Conservation (phyloP, 164 flowering plant species). For the Tetracentron sinense region DNA sequence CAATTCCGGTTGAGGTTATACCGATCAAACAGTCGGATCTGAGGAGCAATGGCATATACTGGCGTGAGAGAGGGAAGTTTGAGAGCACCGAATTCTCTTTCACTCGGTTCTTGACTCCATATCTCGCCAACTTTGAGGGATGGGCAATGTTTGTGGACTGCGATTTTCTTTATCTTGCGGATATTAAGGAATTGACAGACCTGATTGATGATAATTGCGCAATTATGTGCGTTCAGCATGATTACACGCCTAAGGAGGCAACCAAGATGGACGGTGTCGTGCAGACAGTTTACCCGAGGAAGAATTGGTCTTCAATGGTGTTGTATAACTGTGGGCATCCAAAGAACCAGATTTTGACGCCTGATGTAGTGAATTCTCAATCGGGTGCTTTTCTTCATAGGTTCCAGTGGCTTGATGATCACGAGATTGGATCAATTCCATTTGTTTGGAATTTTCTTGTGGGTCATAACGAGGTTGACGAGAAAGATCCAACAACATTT, state of each 20-base stretch:
- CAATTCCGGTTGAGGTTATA: constrained; percentile 67
- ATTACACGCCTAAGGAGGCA: constrained; percentile 83
- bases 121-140: constrained; percentile 65
- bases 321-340: constrained; percentile 87
- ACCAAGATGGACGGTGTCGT: constrained; percentile 95
- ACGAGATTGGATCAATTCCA: constrained; percentile 79
- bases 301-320: constrained; percentile 98
- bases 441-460: constrained; percentile 96
- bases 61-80: constrained; percentile 69
- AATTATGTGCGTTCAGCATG: constrained; percentile 95
- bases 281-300: constrained; percentile 83
- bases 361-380: constrained; percentile 68
- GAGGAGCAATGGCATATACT: constrained; percentile 56
- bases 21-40: constrained; percentile 80
- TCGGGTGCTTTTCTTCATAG: constrained; percentile 88
- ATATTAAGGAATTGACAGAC: constrained; percentile 67
- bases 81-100: constrained; percentile 98
- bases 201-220: constrained; percentile 78
- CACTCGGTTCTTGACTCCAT: constrained; percentile 71
- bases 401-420: constrained; percentile 88
- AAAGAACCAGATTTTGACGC: constrained; percentile 64
- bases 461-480: constrained; percentile 77
- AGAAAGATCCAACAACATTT: constrained; percentile 43
- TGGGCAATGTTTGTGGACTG: constrained; percentile 98
- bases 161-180: constrained; percentile 82